phyloP scores from a whole-genome alignment of 257 asterid species.

The Solanum piurae region DNA sequence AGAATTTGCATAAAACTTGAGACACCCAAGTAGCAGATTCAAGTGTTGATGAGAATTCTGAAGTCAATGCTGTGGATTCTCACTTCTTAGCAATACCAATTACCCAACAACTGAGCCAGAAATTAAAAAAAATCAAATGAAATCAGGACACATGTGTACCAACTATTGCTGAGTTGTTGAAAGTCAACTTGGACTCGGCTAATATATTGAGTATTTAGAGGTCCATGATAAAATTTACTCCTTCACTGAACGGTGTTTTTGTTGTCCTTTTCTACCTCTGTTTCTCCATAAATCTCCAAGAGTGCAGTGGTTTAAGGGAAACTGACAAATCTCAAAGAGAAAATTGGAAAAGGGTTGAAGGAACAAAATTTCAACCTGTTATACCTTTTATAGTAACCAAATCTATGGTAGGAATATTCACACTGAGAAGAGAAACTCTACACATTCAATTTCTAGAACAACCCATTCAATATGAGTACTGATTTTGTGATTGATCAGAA shows the following conservation, averaged over 20 bases:
- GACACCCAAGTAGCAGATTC: constrained; percentile 5
- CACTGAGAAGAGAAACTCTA: too few species aligned
- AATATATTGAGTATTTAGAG: background rate
- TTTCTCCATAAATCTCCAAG: background rate
- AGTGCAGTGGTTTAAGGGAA: background rate
- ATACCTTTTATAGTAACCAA: background rate
- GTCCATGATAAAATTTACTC: background rate
- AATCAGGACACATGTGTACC: background rate
- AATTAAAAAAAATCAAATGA: background rate
- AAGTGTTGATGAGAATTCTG: background rate
- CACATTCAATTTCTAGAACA: too few species aligned
- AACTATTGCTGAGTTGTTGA: background rate
- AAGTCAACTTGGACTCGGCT: background rate
- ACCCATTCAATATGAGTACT: too few species aligned
- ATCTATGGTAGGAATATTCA: background rate
- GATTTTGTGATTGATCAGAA: too few species aligned
- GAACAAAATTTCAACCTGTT: background rate
- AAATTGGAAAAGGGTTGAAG: background rate
- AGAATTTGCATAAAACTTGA: background rate
- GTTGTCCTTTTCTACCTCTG: background rate
- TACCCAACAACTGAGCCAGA: background rate
- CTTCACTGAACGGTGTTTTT: background rate
- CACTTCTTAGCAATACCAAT: background rate
- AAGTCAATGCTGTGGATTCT: background rate
- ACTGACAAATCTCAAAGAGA: background rate